A percentile compares a stretch with the other conserved stretches of the same genome.
Conservation (phyloP, 2,329 filamentous ascomycete species). For the Botrytis aclada region DNA sequence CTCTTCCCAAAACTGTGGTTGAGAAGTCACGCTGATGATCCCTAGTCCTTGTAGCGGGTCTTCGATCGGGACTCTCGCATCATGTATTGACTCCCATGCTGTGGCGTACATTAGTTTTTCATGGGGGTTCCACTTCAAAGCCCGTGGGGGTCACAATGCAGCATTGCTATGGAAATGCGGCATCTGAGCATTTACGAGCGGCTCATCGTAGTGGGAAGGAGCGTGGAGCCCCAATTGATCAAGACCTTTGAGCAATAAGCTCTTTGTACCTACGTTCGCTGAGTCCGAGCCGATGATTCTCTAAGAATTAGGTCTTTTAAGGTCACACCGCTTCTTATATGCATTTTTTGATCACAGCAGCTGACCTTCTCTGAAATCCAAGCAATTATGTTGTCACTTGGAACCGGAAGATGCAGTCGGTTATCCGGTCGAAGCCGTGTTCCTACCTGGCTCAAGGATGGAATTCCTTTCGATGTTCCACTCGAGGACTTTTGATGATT, state of each 20-base stretch:
- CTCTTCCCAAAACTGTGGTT: slow-evolving; percentile 8
- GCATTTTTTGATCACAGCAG: slow-evolving; percentile 13
- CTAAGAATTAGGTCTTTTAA: background rate
- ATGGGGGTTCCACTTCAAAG: slow-evolving; percentile 3
- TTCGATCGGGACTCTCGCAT: slow-evolving; percentile 14
- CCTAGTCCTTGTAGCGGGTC: slow-evolving; percentile 3
- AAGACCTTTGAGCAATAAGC: background rate
- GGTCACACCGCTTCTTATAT: slow-evolving; percentile 11
- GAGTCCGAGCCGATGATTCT: background rate
- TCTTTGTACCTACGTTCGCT: background rate
- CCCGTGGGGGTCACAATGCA: slow-evolving; percentile 8
- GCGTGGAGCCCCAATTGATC: background rate
- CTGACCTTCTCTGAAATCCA: slow-evolving; percentile 2
- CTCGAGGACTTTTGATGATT: background rate
- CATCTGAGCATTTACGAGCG: slow-evolving; percentile 5
- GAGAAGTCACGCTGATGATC: slow-evolving; percentile 6
- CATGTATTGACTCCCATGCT: slow-evolving; percentile 10
- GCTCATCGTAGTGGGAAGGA: background rate
- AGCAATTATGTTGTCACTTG: slow-evolving; percentile 6
- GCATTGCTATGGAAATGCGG: background rate
- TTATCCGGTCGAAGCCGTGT: slow-evolving; percentile 1
- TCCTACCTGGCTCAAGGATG: background rate
- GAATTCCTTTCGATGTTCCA: background rate
- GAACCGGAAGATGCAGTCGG: slow-evolving; percentile 6
- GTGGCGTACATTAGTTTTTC: slow-evolving; percentile 12